These are phyloP conservation scores for Aristolochia fimbriata DNA, from an alignment of 164 flowering plant genomes.

Conservation along the genomic window DNA sequence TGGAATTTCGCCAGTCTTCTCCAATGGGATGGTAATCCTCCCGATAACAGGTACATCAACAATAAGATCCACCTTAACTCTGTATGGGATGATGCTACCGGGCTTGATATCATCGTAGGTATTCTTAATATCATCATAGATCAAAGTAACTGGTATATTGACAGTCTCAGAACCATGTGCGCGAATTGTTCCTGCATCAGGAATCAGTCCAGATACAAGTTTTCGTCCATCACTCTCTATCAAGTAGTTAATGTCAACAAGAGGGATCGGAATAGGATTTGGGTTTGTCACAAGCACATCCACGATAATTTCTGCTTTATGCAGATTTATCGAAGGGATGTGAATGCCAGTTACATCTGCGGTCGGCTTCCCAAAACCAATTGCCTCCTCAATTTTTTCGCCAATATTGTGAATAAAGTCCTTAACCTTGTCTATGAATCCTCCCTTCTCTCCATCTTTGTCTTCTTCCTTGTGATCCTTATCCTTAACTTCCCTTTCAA, in stretches of 20 bases:
- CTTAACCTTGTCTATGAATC: conserved; percentile 64
- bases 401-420: conserved; percentile 73
- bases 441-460: conserved; percentile 41
- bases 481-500: conserved; percentile 35
- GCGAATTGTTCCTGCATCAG: conserved; percentile 79
- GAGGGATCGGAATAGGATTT: conserved; percentile 78
- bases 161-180: conserved; percentile 83
- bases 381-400: conserved; percentile 67
- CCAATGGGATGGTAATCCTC: conserved; percentile 66
- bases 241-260: conserved; percentile 68
- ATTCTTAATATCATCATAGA: conserved; percentile 71
- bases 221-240: conserved; percentile 83
- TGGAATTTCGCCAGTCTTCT: conserved; percentile 83
- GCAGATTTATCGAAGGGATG: conserved; percentile 55
- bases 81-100: conserved; percentile 82
- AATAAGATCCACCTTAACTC: conserved; percentile 62
- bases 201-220: conserved; percentile 78
- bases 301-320: conserved; percentile 57
- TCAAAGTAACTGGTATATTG: conserved; percentile 52
- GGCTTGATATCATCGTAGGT: conserved; percentile 72
- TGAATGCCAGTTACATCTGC: conserved; percentile 73
- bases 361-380: conserved; percentile 85
- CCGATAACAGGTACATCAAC: conserved; percentile 84
- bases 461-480: conserved; percentile 1
- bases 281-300: conserved; percentile 78